phyloP scores from a whole-genome alignment of 2,329 filamentous ascomycete genomes.

The Penicillium sclerotiorum region DNA sequence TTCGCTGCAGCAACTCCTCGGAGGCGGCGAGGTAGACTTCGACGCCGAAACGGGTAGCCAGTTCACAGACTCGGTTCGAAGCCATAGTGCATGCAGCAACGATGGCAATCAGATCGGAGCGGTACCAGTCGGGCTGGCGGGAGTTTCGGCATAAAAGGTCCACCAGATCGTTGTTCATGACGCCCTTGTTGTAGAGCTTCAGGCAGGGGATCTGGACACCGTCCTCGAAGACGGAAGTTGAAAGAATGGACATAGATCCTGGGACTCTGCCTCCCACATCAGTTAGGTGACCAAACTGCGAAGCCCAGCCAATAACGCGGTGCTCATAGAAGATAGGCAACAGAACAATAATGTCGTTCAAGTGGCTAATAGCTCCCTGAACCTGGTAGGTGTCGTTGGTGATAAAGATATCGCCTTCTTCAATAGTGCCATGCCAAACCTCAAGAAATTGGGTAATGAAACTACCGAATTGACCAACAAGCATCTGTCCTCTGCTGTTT shows the following conservation, averaged over 20 bases:
- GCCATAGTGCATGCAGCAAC: constrained; percentile 52
- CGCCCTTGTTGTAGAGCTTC: constrained; percentile 50
- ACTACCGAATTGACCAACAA: constrained; percentile 55
- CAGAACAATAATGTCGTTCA: constrained; percentile 55
- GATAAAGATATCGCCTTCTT: constrained; percentile 55
- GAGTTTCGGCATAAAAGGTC: constrained; percentile 53
- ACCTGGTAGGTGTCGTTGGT: constrained; percentile 56
- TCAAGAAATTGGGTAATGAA: constrained; percentile 54
- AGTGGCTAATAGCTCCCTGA: constrained; percentile 53
- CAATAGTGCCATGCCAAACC: constrained; percentile 50
- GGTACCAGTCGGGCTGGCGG: constrained; percentile 53
- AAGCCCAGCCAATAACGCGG: constrained; percentile 52
- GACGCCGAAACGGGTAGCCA: constrained; percentile 48
- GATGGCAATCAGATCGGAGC: constrained; percentile 51
- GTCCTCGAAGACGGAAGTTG: constrained; percentile 53
- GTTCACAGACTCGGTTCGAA: constrained; percentile 48
- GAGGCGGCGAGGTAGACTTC: constrained; percentile 52
- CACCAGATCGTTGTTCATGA: constrained; percentile 49
- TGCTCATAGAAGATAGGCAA: constrained; percentile 52
- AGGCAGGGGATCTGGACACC: constrained; percentile 54
- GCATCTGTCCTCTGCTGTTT: constrained; percentile 52
- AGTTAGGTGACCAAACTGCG: constrained; percentile 56
- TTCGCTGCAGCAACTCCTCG: constrained; percentile 48
- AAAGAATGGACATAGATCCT: constrained; percentile 55
- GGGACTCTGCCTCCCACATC: constrained; percentile 52